A percentile compares a stretch with the other conserved stretches of the same genome.
Evolutionary conservation across 1,284 basidiomycete genomes (phyloP).

Genomic region (Leccinum variabile): DNA sequence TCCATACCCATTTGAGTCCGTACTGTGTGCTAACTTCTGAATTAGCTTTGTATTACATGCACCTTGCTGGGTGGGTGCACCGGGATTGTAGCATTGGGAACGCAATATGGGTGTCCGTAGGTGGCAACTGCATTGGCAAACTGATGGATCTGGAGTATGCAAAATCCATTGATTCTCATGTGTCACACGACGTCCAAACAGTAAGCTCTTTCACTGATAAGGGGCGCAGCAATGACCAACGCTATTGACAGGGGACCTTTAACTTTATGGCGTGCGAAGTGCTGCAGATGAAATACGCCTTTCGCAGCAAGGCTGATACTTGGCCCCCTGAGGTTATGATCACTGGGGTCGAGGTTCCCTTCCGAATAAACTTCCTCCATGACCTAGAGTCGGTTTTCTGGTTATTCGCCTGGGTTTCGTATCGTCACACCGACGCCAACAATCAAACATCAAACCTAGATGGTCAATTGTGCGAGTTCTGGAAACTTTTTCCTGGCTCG

Average conservation of each 20-base stretch:
- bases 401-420: slow-evolving; percentile 9
- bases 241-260: neutral
- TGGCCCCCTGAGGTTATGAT: no score
- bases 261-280: slow-evolving; percentile 9
- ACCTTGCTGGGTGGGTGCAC: slow-evolving; percentile 15
- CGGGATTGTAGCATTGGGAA: slow-evolving; percentile 9
- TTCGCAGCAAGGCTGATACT: neutral
- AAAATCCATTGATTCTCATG: neutral
- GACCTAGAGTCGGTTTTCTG: slow-evolving; percentile 18
- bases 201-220: neutral
- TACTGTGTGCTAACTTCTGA: neutral
- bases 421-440: neutral
- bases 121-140: neutral
- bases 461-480: neutral
- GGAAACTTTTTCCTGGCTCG: neutral
- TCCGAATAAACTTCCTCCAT: slow-evolving; percentile 6
- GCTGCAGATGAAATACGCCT: neutral
- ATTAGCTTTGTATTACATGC: slow-evolving; percentile 1
- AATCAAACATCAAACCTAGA: neutral
- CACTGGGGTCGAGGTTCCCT: neutral
- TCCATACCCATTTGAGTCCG: neutral
- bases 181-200: slow-evolving; percentile 5
- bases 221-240: neutral
- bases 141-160: slow-evolving; percentile 17
- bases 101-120: neutral